phyloP scores from a whole-genome alignment of 1,284 basidiomycete species.

The Anthracocystis walkeri region DNA sequence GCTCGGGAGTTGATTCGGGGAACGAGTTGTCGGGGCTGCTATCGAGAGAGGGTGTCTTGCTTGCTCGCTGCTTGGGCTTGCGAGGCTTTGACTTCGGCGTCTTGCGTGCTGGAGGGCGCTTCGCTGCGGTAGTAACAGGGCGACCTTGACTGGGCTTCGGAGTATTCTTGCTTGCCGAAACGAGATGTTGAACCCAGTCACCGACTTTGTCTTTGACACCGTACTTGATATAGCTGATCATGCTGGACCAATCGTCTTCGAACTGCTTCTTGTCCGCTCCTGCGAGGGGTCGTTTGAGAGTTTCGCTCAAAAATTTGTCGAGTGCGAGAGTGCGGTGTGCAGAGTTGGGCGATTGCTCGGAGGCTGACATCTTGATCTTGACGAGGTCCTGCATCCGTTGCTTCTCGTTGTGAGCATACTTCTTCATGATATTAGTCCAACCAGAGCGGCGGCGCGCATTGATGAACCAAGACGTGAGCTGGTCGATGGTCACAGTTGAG shows the following conservation, averaged over 20 bases:
- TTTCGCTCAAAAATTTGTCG: slow-evolving; percentile 27
- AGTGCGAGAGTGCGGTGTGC: slow-evolving; percentile 1
- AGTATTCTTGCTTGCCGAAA: slow-evolving; percentile 35
- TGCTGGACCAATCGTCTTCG: slow-evolving; percentile 47
- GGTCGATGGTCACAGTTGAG: slow-evolving; percentile 22
- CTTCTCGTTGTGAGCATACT: slow-evolving; percentile 49
- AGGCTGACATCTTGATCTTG: slow-evolving; percentile 33
- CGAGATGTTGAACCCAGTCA: slow-evolving; percentile 53
- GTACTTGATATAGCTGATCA: slow-evolving; percentile 52
- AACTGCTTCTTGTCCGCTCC: slow-evolving; percentile 24
- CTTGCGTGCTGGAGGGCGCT: slow-evolving; percentile 27
- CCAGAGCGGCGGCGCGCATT: slow-evolving; percentile 66
- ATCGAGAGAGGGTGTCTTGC: slow-evolving; percentile 21
- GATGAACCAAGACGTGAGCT: slow-evolving; percentile 67
- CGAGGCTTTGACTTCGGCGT: slow-evolving; percentile 12
- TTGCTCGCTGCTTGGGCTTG: slow-evolving; percentile 16
- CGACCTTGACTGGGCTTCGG: slow-evolving; percentile 11
- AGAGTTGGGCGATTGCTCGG: not conserved
- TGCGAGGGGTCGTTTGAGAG: slow-evolving; percentile 22
- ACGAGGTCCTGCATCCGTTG: slow-evolving; percentile 28
- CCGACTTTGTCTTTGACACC: slow-evolving; percentile 59
- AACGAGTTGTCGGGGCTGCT: not conserved
- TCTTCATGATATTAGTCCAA: slow-evolving; percentile 59
- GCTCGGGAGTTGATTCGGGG: slow-evolving; percentile 34
- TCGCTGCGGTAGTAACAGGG: slow-evolving; percentile 30